These are phyloP conservation scores for Croton laevigatus DNA, from an alignment of 441 rosid genomes.

Conservation along the genomic window DNA sequence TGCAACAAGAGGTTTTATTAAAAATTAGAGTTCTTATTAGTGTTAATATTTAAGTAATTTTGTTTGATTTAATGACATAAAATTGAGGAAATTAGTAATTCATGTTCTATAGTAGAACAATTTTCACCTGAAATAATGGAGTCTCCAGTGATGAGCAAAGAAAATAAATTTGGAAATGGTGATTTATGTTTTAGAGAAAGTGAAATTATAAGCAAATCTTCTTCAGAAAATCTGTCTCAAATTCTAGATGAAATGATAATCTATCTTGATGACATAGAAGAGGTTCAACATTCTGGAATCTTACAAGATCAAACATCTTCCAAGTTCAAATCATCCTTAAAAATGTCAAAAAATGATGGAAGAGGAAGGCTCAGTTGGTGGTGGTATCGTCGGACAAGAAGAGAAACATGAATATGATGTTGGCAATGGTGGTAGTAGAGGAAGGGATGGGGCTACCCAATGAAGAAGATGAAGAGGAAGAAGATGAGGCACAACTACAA, in stretches of 20 bases:
- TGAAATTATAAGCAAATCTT: conserved; percentile 25
- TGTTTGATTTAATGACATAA: no score
- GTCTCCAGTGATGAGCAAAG: conserved; percentile 11
- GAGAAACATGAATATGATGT: no score
- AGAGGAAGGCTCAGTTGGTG: no score
- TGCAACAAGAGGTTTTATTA: conserved; percentile 45
- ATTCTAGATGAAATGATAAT: conserved; percentile 36
- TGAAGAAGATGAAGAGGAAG: no score
- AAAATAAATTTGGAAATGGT: conserved; percentile 21
- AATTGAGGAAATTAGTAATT: no score
- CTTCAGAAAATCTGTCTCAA: conserved; percentile 41
- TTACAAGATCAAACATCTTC: conserved; percentile 55
- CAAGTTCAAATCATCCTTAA: conserved; percentile 46
- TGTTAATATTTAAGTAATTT: no score
- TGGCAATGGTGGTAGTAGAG: no score
- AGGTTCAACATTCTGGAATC: conserved; percentile 37
- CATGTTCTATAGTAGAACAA: no score
- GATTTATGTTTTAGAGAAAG: conserved; percentile 24
- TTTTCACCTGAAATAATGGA: conserved; percentile 26
- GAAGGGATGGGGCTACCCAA: no score
- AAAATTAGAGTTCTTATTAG: no score
- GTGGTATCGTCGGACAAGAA: no score
- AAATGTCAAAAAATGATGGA: conserved; percentile 11
- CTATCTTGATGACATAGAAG: conserved; percentile 54
- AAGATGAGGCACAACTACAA: no score